These are phyloP conservation scores for Naganishia onofrii DNA, from an alignment of 768 basidiomycete species.

Conservation along the genomic window DNA sequence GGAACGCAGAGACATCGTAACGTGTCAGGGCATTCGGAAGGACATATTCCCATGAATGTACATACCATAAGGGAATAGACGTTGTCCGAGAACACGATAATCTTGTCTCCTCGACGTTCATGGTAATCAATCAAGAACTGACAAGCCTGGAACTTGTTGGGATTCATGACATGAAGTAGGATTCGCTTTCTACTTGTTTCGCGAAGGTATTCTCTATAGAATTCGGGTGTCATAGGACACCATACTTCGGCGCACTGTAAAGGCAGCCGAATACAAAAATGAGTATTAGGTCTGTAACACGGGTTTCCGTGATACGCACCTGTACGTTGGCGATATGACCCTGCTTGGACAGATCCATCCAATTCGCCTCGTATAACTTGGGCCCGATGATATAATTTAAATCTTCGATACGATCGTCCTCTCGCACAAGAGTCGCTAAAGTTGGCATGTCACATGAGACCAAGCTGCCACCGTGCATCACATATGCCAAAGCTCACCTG, in stretches of 20 bases:
- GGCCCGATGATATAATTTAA: conserved; percentile 99
- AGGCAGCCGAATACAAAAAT: not conserved
- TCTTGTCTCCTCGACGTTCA: conserved; percentile 95
- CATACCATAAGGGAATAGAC: conserved; percentile 90
- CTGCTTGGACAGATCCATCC: conserved; percentile 99
- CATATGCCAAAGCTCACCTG: no score
- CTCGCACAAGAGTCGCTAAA: conserved; percentile 90
- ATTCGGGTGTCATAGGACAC: conserved; percentile 99
- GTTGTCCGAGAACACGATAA: conserved; percentile 99
- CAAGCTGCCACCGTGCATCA: no score
- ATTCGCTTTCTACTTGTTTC: conserved; percentile 83
- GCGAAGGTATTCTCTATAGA: conserved; percentile 93
- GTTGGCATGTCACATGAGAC: conserved; percentile 1
- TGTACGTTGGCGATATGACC: conserved; percentile 99
- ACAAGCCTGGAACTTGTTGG: conserved; percentile 97
- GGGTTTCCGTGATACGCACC: conserved; percentile 56
- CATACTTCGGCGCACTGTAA: conserved; percentile 94
- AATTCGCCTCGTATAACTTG: conserved; percentile 98
- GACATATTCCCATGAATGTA: not conserved
- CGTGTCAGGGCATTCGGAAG: conserved; percentile 5
- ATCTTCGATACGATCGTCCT: conserved; percentile 98
- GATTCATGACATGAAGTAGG: conserved; percentile 99
- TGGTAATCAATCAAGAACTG: conserved; percentile 98
- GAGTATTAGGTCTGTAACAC: not conserved
- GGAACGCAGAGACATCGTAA: not conserved